Evolutionary conservation across 192 early-diverging fungal genomes (phyloP), one percentile per base, ranked within the genome.

Genomic region (Phycomyces nitens): DNA sequence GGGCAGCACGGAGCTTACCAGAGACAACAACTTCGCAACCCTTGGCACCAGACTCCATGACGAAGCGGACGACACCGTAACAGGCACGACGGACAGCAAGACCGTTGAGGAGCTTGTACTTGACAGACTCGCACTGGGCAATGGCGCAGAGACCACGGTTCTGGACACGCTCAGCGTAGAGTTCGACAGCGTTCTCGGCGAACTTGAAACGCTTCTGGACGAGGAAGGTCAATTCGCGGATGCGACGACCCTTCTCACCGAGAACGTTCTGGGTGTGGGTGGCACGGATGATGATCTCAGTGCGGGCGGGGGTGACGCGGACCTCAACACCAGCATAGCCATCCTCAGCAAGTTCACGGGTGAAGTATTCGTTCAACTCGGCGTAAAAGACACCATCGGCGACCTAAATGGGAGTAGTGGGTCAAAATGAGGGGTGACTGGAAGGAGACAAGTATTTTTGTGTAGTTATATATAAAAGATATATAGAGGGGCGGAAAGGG

Each of bases 351-450:
- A 99, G 87, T 84, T 95, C 93, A 79, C 94, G 94, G 77, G 91
- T 90, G 82, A 99, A 92, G 87, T 95, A 95, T 84, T 95, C 94
- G 89, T 99, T 99, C 75, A 99, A 89, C 83, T 99, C 97, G 79
- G 97, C 95, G 87, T 95, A 97, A 88, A 99, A 99, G 60, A 99
- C 95, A 92, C 97, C 97, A 83, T 99, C 97, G 82, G 97, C 97
- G 94, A 99, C 97, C 94, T 84, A 54, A 60, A 38, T 53, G 38
- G 6, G 44, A 6, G 23, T 47, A 54, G 58, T 52, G 27, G 53
- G 39, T 34, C 22, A 38, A 14, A 53, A 55, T 29, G 40, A 26
- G 29, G 29, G 29, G 29, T 34, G 29, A 34, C 29, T 34, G 29
- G 29, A 34, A 34, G 29, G 29, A 34, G 29, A 34, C 2, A 34